phyloP scores from a whole-genome alignment of 2,329 filamentous ascomycete species.

The Neurospora sp. region DNA sequence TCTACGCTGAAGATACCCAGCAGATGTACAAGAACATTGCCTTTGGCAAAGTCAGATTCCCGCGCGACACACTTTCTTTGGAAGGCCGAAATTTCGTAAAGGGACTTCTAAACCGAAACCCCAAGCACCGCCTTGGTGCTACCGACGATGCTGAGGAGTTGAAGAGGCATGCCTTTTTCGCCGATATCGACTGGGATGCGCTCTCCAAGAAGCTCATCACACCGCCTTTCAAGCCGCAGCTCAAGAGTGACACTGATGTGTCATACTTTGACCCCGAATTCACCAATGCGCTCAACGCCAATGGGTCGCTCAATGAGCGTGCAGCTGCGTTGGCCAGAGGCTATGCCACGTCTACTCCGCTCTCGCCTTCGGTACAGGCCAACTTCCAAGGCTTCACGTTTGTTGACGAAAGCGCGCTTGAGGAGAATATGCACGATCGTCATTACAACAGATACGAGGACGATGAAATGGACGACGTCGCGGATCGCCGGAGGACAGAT shows the following conservation, averaged over 20 bases:
- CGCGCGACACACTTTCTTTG: slow-evolving; percentile 83
- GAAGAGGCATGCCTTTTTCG: slow-evolving; percentile 90
- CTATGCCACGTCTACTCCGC: slow-evolving; percentile 78
- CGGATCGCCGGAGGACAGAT: slow-evolving; percentile 32
- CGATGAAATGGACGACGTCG: slow-evolving; percentile 51
- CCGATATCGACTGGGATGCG: slow-evolving; percentile 84
- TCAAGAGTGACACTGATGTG: slow-evolving; percentile 91
- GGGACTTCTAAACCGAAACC: slow-evolving; percentile 91
- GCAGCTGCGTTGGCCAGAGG: slow-evolving; percentile 79
- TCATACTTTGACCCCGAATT: slow-evolving; percentile 99
- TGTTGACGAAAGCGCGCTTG: slow-evolving; percentile 93
- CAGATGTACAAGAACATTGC: slow-evolving; percentile 99
- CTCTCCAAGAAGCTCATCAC: slow-evolving; percentile 85
- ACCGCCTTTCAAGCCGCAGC: slow-evolving; percentile 93
- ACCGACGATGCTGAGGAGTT: slow-evolving; percentile 87
- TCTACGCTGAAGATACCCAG: slow-evolving; percentile 97
- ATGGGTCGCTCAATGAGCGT: slow-evolving; percentile 80
- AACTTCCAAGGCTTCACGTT: slow-evolving; percentile 99
- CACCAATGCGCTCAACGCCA: slow-evolving; percentile 82
- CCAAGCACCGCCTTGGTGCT: slow-evolving; percentile 86
- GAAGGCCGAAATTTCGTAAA: slow-evolving; percentile 98
- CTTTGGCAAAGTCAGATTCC: slow-evolving; percentile 96
- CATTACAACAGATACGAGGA: slow-evolving; percentile 35
- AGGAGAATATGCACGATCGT: slow-evolving; percentile 63
- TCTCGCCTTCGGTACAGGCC: slow-evolving; percentile 91